A percentile compares a stretch with the other conserved stretches of the same genome.
Evolutionary conservation across 306 rosid genomes (phyloP).

Genomic region (Quercus parvula): DNA sequence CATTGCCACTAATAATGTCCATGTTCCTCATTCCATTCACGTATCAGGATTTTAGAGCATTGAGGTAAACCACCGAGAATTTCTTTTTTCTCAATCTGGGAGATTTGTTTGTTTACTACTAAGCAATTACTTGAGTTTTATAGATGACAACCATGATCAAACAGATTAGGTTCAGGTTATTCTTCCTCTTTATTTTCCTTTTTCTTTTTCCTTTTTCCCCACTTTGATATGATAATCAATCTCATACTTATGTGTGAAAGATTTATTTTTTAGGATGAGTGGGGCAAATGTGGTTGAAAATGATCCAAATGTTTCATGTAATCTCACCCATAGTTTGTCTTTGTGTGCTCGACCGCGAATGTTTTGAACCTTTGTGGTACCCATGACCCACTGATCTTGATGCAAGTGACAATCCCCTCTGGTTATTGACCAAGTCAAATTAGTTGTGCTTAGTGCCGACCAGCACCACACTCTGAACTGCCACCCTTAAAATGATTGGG

Average conservation of each 20-base stretch:
- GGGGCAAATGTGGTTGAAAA: constrained; percentile 14
- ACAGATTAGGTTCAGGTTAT: not conserved
- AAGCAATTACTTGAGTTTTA: not conserved
- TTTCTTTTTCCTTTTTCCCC: not conserved
- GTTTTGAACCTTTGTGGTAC: constrained; percentile 27
- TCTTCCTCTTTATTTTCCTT: not conserved
- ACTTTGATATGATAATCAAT: not conserved
- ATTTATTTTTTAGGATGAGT: constrained; percentile 7
- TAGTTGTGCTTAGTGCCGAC: constrained; percentile 11
- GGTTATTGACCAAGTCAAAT: constrained; percentile 13
- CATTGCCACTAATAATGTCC: too few relatives aligned
- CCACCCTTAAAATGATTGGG: constrained; percentile 6
- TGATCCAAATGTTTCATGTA: constrained; percentile 17
- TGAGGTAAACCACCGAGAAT: too few relatives aligned
- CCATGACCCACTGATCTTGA: constrained; percentile 21
- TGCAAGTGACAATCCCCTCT: constrained; percentile 19
- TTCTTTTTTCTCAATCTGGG: too few relatives aligned
- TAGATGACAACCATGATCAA: not conserved
- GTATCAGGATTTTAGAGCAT: too few relatives aligned
- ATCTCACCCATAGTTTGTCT: constrained; percentile 20
- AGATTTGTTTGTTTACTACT: too few relatives aligned
- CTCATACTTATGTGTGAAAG: not conserved
- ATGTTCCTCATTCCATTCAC: too few relatives aligned
- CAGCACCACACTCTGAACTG: not conserved
- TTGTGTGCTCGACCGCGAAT: constrained; percentile 12